A percentile compares a stretch with the other conserved stretches of the same genome.
Evolutionary conservation across 2,329 filamentous ascomycete species (phyloP).

Genomic region (Onygenales sp.): DNA sequence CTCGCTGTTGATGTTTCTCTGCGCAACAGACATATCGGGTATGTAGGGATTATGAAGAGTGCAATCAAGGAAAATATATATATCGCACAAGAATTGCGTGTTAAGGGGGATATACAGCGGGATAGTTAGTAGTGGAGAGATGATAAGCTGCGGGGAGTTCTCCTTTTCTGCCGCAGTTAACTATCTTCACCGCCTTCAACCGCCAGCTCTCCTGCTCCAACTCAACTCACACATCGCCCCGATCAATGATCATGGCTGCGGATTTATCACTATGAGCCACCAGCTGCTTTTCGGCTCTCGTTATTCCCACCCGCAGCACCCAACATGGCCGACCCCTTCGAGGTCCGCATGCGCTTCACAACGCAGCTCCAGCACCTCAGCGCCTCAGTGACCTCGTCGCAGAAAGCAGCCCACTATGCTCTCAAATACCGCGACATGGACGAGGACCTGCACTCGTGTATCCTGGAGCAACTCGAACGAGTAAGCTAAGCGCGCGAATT

Average conservation of each 20-base stretch:
- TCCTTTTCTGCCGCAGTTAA: not conserved
- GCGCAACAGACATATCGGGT: not conserved
- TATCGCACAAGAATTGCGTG: not conserved
- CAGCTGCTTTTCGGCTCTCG: not conserved
- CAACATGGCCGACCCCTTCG: constrained; percentile 78
- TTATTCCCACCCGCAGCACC: constrained; percentile 15
- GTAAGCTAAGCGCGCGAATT: constrained; percentile 35
- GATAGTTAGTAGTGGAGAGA: not conserved
- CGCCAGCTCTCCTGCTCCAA: not conserved
- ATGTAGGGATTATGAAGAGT: not conserved
- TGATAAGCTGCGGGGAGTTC: not conserved
- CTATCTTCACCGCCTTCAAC: not conserved
- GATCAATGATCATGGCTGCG: not conserved
- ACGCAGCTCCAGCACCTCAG: constrained; percentile 81
- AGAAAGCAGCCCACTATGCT: constrained; percentile 91
- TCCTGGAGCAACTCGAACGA: constrained; percentile 85
- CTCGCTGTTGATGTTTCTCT: constrained; percentile 5
- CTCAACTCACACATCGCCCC: not conserved
- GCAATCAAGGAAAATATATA: not conserved
- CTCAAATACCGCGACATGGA: constrained; percentile 90
- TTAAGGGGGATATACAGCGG: not conserved
- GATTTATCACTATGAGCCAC: not conserved
- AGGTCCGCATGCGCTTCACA: constrained; percentile 96
- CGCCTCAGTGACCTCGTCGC: constrained; percentile 76
- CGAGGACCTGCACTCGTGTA: constrained; percentile 95